phyloP scores from a whole-genome alignment of 2,329 filamentous ascomycete genomes.

The Periconia sp. region DNA sequence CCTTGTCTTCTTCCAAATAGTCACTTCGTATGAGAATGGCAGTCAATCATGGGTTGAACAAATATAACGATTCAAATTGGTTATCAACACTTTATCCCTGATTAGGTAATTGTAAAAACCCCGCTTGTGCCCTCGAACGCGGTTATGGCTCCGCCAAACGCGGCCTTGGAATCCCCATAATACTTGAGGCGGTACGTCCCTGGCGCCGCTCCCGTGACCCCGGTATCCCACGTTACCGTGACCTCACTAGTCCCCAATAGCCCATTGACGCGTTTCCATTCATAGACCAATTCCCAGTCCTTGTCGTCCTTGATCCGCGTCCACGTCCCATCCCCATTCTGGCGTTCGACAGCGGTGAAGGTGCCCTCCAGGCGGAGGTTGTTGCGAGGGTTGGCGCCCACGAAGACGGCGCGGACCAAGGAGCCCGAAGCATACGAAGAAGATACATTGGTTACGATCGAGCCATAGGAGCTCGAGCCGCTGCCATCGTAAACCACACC shows the following conservation, averaged over 20 bases:
- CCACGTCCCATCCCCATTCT: constrained; percentile 60
- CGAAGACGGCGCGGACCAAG: constrained; percentile 68
- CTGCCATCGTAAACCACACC: constrained; percentile 74
- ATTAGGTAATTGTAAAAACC: constrained; percentile 18
- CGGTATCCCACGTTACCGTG: constrained; percentile 75
- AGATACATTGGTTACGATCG: constrained; percentile 59
- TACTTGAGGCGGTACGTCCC: constrained; percentile 81
- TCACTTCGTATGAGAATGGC: no score
- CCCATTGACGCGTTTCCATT: constrained; percentile 73
- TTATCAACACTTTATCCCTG: neutral
- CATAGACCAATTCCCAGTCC: constrained; percentile 82
- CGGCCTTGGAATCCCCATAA: constrained; percentile 77
- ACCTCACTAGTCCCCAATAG: constrained; percentile 77
- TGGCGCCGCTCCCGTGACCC: constrained; percentile 45
- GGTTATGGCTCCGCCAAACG: constrained; percentile 61
- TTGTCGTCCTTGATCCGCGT: constrained; percentile 67
- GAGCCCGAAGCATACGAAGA: constrained; percentile 62
- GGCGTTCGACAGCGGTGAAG: constrained; percentile 73
- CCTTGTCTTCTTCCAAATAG: no score
- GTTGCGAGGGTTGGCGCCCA: constrained; percentile 88
- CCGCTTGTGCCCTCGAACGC: constrained; percentile 54
- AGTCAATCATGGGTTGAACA: neutral
- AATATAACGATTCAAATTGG: neutral
- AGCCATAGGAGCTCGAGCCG: constrained; percentile 69
- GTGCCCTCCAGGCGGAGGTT: constrained; percentile 78